phyloP scores from a whole-genome alignment of 495 filamentous ascomycete species.

The Hypoxylon fuscum region DNA sequence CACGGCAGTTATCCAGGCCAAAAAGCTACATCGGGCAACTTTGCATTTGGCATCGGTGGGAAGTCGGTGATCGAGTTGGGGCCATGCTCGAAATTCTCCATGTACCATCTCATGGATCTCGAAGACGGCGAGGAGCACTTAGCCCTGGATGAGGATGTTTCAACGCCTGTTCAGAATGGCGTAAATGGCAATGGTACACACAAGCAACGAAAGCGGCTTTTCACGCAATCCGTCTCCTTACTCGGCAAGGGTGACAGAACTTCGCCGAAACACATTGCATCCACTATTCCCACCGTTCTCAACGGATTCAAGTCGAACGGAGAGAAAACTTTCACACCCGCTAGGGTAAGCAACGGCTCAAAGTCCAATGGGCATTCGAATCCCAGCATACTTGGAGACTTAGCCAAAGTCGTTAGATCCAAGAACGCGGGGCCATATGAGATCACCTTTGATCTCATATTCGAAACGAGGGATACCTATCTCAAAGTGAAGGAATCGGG shows the following conservation, averaged over 20 bases:
- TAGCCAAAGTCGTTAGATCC: slow-evolving; percentile 56
- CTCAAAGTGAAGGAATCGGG: slow-evolving; percentile 45
- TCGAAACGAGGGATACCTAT: slow-evolving; percentile 47
- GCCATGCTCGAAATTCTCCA: slow-evolving; percentile 51
- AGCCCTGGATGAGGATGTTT: slow-evolving; percentile 5
- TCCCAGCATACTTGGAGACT: slow-evolving; percentile 35
- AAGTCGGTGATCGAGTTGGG: slow-evolving; percentile 51
- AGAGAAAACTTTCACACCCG: not conserved
- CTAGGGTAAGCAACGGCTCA: not conserved
- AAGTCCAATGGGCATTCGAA: slow-evolving; percentile 10
- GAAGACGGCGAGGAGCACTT: slow-evolving; percentile 43
- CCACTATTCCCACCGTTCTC: not conserved
- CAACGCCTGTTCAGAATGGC: not conserved
- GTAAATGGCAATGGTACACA: slow-evolving; percentile 17
- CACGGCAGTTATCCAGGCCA: slow-evolving; percentile 58
- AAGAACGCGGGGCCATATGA: slow-evolving; percentile 64
- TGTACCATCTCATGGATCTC: slow-evolving; percentile 59
- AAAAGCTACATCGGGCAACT: slow-evolving; percentile 57
- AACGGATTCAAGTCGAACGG: slow-evolving; percentile 1
- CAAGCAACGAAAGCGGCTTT: slow-evolving; percentile 20
- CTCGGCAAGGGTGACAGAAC: slow-evolving; percentile 19
- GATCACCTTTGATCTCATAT: slow-evolving; percentile 62
- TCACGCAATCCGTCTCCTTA: slow-evolving; percentile 17
- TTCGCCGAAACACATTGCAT: not conserved
- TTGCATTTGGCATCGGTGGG: slow-evolving; percentile 51